These are phyloP conservation scores for Penicillium sp. DNA, from an alignment of 2,329 filamentous ascomycete genomes.

Conservation along the genomic window DNA sequence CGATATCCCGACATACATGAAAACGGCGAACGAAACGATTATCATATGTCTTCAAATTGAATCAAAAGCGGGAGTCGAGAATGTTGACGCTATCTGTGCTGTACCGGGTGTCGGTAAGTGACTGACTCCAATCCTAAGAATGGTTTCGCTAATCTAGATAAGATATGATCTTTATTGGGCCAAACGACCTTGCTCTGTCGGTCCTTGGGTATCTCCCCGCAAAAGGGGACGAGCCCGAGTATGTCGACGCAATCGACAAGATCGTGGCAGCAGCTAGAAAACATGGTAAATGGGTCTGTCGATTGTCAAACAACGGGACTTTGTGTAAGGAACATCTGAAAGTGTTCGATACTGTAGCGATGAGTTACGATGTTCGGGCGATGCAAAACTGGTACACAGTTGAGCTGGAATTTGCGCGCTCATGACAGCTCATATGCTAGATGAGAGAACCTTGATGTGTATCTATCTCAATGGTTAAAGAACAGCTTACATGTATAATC, in stretches of 20 bases:
- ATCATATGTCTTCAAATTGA: conserved; percentile 42
- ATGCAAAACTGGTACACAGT: conserved; percentile 52
- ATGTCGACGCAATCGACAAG: conserved; percentile 59
- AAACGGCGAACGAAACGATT: conserved; percentile 34
- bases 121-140: background rate
- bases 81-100: conserved; percentile 43
- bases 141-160: background rate
- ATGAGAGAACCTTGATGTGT: too few relatives aligned
- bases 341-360: conserved; percentile 47
- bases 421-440: background rate
- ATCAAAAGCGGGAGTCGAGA: conserved; percentile 38
- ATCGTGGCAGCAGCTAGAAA: conserved; percentile 58
- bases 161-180: conserved; percentile 38
- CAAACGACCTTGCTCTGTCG: conserved; percentile 39
- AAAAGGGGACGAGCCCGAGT: conserved; percentile 52
- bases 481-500: too few relatives aligned
- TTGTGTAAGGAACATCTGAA: conserved; percentile 41
- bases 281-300: conserved; percentile 65
- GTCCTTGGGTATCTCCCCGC: conserved; percentile 63
- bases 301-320: conserved; percentile 49
- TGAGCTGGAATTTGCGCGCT: conserved; percentile 42
- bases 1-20: conserved; percentile 31
- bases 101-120: conserved; percentile 36
- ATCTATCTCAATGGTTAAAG: too few relatives aligned
- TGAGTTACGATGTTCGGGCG: conserved; percentile 48